Base-by-base conservation (phyloP, 352 stramenopile genomes). In the Pythium plurisporium region DNA sequence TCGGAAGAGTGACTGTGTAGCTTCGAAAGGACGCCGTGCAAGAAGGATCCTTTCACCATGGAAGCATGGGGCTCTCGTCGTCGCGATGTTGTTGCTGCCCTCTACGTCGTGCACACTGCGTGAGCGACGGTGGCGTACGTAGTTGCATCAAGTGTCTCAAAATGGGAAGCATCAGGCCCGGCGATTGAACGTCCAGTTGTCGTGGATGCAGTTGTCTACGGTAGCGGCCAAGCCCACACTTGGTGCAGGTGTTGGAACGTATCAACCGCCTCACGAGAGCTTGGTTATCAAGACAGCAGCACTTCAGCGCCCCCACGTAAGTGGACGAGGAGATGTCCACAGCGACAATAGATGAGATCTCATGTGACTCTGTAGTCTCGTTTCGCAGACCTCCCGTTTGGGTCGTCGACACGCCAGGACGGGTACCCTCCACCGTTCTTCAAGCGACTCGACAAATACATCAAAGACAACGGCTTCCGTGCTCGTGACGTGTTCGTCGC, bases 381-480 rank as follows among this genome's bases (percentile, higher is more conserved):
- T 22, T 64, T 64, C 11, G 40, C 47, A 17, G 45, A 65, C 30
- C 57, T 67, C 25, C n/a, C 59, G 1, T 61, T 61, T 33, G 23
- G 34, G 23, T 59, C 48, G 34, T 29, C 55, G 17, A 30, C 49
- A 5, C 36, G 44, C 29, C 70, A 76, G 30, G 70, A 79, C 59
- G 70, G 70, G 3, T 79, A 76, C 34, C 73, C 73, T 20, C 73
- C 73, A 29, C 59, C 59, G 10, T 76, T 75, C 57, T 83, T 83
- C 63, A 74, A 73, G 50, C 73, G 73, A 10, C 61, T 80, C 15
- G 70, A 83, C 60, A 68, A 71, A 44, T 80, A 74, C 64, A 74
- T 83, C 45, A 68, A 78, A 22, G 59, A 60, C 9, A 76, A 83
- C 40, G 69, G 71, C 43, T 73, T 78, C 52, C 73, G 70, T 11